Evolutionary conservation across 108 stramenopile species (phyloP), one percentile per base, ranked within the genome.

Genomic region (Cylindrotheca closterium): DNA sequence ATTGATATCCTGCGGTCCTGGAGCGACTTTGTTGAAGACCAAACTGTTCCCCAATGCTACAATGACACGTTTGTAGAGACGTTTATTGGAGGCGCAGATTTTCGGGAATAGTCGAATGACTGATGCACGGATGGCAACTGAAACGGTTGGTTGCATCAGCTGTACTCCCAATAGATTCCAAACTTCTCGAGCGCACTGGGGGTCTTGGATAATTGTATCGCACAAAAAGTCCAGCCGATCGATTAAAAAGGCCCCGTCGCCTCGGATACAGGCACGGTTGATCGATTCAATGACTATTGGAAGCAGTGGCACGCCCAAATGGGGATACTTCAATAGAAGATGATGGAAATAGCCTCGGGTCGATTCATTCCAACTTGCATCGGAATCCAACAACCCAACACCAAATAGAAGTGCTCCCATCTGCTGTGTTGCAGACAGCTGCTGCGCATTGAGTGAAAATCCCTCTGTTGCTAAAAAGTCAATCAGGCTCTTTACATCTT

Each of bases 131-230:
- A 85, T 58, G n/a, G 60, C 42, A 42, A 68, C 12, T 18, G 87
- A 79, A 24, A 70, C 56, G 1, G 49, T 55, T 12, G 81, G 73
- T 22, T 60, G 51, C 55, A 70, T 58, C 25, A 78, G 34, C 48
- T 74, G 32, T 19, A 60, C 61, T 30, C 76, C 74, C 70, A 79
- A 29, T 47, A 86, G 34, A 64, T 82, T 73, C 87, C 87, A 91
- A 55, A 84, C 67, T 15, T 86, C 58, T 19, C 85, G 85, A 1
- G 87, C 85, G 47, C 87, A 84, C 48, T 80, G 78, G 17, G 87
- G 71, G 72, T 91, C 87, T 1, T 58, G 52, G 27, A 84, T 75
- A 15, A 91, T 26, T 1, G 63, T 23, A 10, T 60, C 62, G 42
- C 64, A 69, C n/a, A 84, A 42, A 58, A 84, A 80, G 22, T 73